These are phyloP conservation scores for Nannochloropsis gaditana DNA, from an alignment of 108 stramenopile genomes.

Conservation along the genomic window DNA sequence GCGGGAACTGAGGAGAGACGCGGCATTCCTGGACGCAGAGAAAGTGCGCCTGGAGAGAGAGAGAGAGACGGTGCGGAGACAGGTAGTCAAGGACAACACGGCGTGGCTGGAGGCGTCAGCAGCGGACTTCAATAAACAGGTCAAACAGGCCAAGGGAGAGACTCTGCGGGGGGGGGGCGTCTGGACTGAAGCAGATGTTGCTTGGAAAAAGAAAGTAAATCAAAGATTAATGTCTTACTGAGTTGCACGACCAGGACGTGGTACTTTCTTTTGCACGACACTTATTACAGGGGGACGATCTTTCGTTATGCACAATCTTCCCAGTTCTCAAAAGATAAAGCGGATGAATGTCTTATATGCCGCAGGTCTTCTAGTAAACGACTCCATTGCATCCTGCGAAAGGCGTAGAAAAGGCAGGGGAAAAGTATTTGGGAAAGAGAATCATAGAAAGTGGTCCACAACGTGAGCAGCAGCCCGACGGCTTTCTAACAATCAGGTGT, in stretches of 20 bases:
- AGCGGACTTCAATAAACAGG: slow-evolving; percentile 17
- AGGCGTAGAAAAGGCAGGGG: no score
- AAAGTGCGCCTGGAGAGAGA: background rate
- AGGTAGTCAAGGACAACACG: slow-evolving; percentile 6
- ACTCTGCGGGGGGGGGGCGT: background rate
- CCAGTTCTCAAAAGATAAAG: no score
- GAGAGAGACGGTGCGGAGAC: background rate
- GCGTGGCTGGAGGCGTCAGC: background rate
- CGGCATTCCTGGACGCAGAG: slow-evolving; percentile 35
- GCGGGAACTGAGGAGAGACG: slow-evolving; percentile 53
- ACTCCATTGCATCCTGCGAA: no score
- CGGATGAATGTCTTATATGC: no score
- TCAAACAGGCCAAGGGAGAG: background rate
- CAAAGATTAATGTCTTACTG: background rate
- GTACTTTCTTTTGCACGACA: no score
- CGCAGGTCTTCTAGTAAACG: no score
- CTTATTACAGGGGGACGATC: no score
- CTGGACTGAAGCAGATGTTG: background rate
- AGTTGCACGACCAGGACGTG: no score
- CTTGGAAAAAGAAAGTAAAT: background rate
- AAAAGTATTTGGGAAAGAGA: no score
- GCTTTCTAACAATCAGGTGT: background rate
- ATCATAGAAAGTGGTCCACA: no score
- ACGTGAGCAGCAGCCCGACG: no score
- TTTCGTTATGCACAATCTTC: no score